phyloP scores from a whole-genome alignment of 768 basidiomycete genomes.

The Suillus lakei region DNA sequence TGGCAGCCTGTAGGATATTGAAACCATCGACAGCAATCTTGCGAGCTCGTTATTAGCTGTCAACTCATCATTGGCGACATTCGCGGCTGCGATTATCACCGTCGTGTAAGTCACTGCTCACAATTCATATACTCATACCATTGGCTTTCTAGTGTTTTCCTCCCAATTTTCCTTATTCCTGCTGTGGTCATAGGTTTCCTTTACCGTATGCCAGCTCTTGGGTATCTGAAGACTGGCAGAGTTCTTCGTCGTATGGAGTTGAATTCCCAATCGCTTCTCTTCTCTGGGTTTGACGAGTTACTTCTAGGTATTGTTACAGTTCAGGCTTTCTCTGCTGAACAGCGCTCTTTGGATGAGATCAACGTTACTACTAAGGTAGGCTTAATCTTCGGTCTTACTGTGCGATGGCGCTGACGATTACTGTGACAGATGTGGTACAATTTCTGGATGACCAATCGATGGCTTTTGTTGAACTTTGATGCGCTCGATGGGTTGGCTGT shows the following conservation, averaged over 20 bases:
- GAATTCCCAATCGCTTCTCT: slow-evolving; percentile 83
- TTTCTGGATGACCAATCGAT: slow-evolving; percentile 91
- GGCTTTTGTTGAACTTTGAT: slow-evolving; percentile 87
- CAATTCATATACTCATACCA: slow-evolving; percentile 19
- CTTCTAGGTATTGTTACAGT: slow-evolving; percentile 95
- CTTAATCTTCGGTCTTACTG: not conserved
- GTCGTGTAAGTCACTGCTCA: slow-evolving; percentile 53
- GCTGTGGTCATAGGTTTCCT: slow-evolving; percentile 73
- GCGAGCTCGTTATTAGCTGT: slow-evolving; percentile 74
- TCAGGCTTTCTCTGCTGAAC: slow-evolving; percentile 86
- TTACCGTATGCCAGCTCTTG: slow-evolving; percentile 71
- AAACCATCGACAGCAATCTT: slow-evolving; percentile 81
- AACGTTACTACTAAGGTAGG: slow-evolving; percentile 77
- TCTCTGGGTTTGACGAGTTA: slow-evolving; percentile 81
- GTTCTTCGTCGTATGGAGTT: slow-evolving; percentile 92
- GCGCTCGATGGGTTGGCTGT: slow-evolving; percentile 73
- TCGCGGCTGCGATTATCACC: slow-evolving; percentile 76
- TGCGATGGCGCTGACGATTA: not conserved
- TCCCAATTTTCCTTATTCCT: slow-evolving; percentile 84
- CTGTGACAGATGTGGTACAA: slow-evolving; percentile 73
- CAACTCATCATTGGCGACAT: slow-evolving; percentile 76
- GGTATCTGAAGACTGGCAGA: slow-evolving; percentile 79
- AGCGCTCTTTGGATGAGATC: slow-evolving; percentile 76
- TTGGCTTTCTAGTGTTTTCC: slow-evolving; percentile 53
- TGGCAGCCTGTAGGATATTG: slow-evolving; percentile 60